Evolutionary conservation across 192 early-diverging fungal genomes (phyloP).

Genomic region (Podila epicladia): DNA sequence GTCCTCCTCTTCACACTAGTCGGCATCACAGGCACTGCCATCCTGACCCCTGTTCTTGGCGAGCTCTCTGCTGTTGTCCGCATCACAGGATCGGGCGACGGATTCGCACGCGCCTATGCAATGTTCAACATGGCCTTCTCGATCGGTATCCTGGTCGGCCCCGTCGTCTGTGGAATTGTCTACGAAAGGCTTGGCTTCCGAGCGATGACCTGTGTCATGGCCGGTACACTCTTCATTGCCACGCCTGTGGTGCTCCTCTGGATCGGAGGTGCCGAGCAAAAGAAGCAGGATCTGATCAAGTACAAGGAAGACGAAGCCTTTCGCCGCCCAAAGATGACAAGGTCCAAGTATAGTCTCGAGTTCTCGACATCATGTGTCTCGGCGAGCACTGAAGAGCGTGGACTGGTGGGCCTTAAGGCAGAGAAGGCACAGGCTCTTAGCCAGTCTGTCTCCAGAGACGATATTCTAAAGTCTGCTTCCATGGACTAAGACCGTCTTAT

Average conservation of each 20-base stretch:
- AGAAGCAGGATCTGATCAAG: slow-evolving; percentile 17
- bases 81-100: slow-evolving; percentile 65
- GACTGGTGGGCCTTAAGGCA: background rate
- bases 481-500: background rate
- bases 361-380: background rate
- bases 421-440: background rate
- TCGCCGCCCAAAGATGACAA: background rate
- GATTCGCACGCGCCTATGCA: slow-evolving; percentile 70
- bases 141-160: slow-evolving; percentile 76
- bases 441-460: background rate
- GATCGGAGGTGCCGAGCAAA: slow-evolving; percentile 26
- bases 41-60: slow-evolving; percentile 31
- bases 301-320: slow-evolving; percentile 31
- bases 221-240: slow-evolving; percentile 10
- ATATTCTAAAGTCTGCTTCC: slow-evolving; percentile 15
- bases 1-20: slow-evolving; percentile 28
- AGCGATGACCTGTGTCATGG: slow-evolving; percentile 14
- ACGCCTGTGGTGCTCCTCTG: slow-evolving; percentile 15
- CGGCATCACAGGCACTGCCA: slow-evolving; percentile 36
- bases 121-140: slow-evolving; percentile 83
- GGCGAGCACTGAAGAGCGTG: background rate
- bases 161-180: slow-evolving; percentile 68
- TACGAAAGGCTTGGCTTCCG: slow-evolving; percentile 63
- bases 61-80: slow-evolving; percentile 66
- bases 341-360: slow-evolving; percentile 28